Evolutionary conservation across 2,329 filamentous ascomycete genomes (phyloP), one percentile per base, ranked within the genome.

Genomic region (Neoarthrinium moseri): DNA sequence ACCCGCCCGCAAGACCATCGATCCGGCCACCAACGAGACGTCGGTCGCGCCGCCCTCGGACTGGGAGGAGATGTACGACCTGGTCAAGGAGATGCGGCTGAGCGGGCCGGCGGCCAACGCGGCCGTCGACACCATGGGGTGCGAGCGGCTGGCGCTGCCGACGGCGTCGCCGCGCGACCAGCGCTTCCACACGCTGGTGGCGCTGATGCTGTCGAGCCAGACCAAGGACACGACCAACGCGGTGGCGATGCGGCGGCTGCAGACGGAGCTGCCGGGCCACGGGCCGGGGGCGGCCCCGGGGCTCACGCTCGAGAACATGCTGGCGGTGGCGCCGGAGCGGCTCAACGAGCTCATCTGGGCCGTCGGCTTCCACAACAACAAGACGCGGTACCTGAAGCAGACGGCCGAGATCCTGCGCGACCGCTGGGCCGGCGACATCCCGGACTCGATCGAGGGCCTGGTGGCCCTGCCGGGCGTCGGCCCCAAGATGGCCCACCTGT

Each of bases 51-150:
- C 63, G 36, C 56, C 66, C 18, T 48, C 47, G 22, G 58, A 47
- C 51, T 71, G 94, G 94, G 83, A 90, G 51, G 79, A 84, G 46
- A 83, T 96, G 47, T 99, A 96, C 68, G 69, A 77, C 26, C 70
- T 81, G 1, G 87, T 95, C 35, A 85, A 86, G 58, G 78, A 81
- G 59, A 96, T 97, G 91, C 85, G 83, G 4, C 63, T 69, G 0
- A 77, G 75, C 3, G 77, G 76, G 6, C 60, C 68, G 69, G 69
- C 87, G 62, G 62, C 79, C 72, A 67, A 87, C 78, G 94, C 94
- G 1, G 88, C 92, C 1, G 94, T 99, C 10, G 94, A 99, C 65
- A 97, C 92, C 0, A 96, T 97, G 91, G 94, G 94, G 10, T 99
- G 94, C 67, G 91, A 91, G 67, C 80, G 81, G 6, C 75, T 94